Evolutionary conservation across 2,329 filamentous ascomycete species (phyloP), one percentile per base, ranked within the genome.

Genomic region (Talaromyces sp.): DNA sequence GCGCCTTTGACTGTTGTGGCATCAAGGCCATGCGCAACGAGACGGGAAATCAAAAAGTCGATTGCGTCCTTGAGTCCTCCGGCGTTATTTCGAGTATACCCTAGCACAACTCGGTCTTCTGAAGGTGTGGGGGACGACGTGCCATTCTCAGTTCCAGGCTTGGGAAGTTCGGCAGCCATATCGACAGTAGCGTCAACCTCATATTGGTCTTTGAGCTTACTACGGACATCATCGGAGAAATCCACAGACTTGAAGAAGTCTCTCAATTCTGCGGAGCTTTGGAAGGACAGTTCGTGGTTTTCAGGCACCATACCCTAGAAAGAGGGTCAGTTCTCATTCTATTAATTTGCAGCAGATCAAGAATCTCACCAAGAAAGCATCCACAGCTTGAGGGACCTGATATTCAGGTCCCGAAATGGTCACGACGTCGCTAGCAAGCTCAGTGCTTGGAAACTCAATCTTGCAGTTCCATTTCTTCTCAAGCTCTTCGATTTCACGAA

Each of bases 381-480:
- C 95, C 59, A 97, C 93, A 72, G 94, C 96, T 76, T 96, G 91
- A 68, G 95, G 94, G 40, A 99, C 94, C 84, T 98, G 95, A 86
- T 96, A 99, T 81, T 98, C 94, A 59, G 95, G 95, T 4, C 95
- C 95, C 68, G 93, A 97, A 66, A 99, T 93, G 19, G 91, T 96
- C 62, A 99, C 93, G 74, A 96, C 91, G 74, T 99, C 95, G 76
- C 94, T 98, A 25, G 95, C 95, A 79, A 96, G 91, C 78, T 99
- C 95, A 10, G 95, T 98, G 80, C 93, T 97, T 7, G 95, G 95
- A 76, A 99, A 99, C 71, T 93, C 91, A 74, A 99, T 96, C 83
- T 98, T 98, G 88, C 95, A 99, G 78, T 98, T 98, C 90, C 93
- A 98, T 81, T 97, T 97, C 84, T 96, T 96, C 82, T 99, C 95